These are phyloP conservation scores for Terana coerulea DNA, from an alignment of 768 basidiomycete species.

Conservation along the genomic window DNA sequence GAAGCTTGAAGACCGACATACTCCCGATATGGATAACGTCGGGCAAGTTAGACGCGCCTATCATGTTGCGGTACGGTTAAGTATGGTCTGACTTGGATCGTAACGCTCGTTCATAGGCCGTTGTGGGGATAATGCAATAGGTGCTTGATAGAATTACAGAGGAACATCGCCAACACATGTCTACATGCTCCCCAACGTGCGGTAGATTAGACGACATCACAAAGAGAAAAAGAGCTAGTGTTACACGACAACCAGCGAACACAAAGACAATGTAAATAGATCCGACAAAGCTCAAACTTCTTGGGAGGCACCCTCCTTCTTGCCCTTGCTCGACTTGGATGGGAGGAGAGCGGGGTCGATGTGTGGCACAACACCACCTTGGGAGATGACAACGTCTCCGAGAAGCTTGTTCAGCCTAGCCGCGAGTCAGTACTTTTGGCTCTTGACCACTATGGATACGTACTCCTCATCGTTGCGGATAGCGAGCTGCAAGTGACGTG, in stretches of 20 bases:
- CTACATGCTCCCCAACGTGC: constrained; percentile 6
- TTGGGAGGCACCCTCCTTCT: constrained; percentile 45
- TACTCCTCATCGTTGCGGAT: constrained; percentile 77
- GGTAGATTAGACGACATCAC: constrained; percentile 1
- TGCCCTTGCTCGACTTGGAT: constrained; percentile 43
- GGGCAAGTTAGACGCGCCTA: no score
- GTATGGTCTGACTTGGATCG: no score
- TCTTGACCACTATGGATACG: constrained; percentile 15
- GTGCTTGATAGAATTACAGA: constrained; percentile 10
- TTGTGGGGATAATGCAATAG: background rate
- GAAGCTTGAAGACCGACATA: no score
- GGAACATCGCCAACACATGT: background rate
- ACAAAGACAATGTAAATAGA: background rate
- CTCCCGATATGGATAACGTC: no score
- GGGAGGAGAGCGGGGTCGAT: constrained; percentile 49
- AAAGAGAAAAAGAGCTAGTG: background rate
- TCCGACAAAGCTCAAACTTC: constrained; percentile 33
- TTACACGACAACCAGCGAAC: background rate
- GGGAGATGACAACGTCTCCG: constrained; percentile 63
- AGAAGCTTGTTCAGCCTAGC: constrained; percentile 53
- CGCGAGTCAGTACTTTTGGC: background rate
- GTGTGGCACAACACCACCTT: constrained; percentile 72
- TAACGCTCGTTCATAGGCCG: no score
- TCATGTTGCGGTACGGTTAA: no score
- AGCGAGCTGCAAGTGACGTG: constrained; percentile 72